Conservation (phyloP, 1,139 yeast species). For the Petasospora fabianii region DNA sequence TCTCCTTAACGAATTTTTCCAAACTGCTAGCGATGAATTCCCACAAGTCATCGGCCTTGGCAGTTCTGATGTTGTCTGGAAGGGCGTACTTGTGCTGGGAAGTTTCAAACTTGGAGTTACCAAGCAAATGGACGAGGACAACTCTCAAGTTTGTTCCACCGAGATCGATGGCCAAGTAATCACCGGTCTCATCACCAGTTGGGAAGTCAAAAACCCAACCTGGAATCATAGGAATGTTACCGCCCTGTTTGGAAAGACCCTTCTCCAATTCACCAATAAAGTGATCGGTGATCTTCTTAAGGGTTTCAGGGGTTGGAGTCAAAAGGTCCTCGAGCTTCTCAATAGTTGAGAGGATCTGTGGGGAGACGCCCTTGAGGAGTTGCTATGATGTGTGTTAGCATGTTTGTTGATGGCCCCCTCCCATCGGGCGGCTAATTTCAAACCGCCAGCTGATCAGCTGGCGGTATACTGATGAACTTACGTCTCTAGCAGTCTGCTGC, state of each 20-base stretch:
- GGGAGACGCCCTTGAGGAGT: conserved; percentile 73
- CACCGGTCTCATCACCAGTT: conserved; percentile 85
- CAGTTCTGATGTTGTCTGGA: conserved; percentile 74
- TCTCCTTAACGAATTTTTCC: conserved; percentile 55
- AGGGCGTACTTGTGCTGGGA: conserved; percentile 78
- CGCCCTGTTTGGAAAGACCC: conserved; percentile 72
- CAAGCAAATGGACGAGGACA: conserved; percentile 76
- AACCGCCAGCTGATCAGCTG: background rate
- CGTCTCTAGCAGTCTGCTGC: background rate
- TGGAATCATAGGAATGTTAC: conserved; percentile 93
- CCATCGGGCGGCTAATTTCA: background rate
- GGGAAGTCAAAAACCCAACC: conserved; percentile 96
- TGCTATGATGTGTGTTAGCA: conserved; percentile 34
- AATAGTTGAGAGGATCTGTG: conserved; percentile 56
- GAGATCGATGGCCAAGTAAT: conserved; percentile 87
- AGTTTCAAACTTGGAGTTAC: conserved; percentile 75
- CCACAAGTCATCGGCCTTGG: conserved; percentile 69
- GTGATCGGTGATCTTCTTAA: conserved; percentile 65
- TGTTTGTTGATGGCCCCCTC: background rate
- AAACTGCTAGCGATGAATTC: conserved; percentile 82
- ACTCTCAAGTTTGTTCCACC: conserved; percentile 95
- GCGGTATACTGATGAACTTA: background rate
- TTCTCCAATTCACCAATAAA: conserved; percentile 70
- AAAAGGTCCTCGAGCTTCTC: conserved; percentile 58
- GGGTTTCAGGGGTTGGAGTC: conserved; percentile 55